Evolutionary conservation across 345 rosid genomes (phyloP).

Genomic region (Syzygium aromaticum): DNA sequence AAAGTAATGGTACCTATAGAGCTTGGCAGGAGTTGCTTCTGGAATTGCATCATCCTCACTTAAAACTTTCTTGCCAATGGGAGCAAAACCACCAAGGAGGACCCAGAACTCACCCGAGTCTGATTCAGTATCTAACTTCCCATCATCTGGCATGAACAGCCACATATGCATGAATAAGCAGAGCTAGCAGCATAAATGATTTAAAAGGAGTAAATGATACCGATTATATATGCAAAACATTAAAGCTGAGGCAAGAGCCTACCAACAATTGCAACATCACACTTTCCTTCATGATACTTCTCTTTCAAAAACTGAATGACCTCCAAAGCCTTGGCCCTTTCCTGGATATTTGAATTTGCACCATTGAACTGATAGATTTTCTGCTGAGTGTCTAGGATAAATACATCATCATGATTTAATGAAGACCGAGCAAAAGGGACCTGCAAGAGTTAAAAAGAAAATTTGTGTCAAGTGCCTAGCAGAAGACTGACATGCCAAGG

Average conservation of each 20-base stretch:
- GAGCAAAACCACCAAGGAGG: constrained; percentile 94
- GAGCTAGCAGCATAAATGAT: background rate
- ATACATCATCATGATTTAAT: constrained; percentile 94
- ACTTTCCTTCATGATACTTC: constrained; percentile 70
- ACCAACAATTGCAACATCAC: constrained; percentile 85
- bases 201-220: background rate
- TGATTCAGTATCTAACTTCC: constrained; percentile 84
- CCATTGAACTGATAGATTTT: constrained; percentile 98
- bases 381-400: constrained; percentile 70
- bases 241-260: constrained; percentile 1
- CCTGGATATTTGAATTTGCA: constrained; percentile 93
- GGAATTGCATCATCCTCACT: constrained; percentile 67
- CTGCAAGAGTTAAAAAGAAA: constrained; percentile 29
- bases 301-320: constrained; percentile 90
- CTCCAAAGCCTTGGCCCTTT: constrained; percentile 94
- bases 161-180: constrained; percentile 13
- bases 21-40: constrained; percentile 61
- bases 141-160: constrained; percentile 55
- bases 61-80: constrained; percentile 62
- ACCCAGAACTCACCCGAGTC: constrained; percentile 96
- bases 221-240: background rate
- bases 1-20: constrained; percentile 44
- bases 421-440: constrained; percentile 92
- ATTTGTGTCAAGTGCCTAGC: constrained; percentile 4
- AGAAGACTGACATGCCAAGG: constrained; percentile 2